phyloP scores from a whole-genome alignment of 768 basidiomycete species.

The Asterophora lycoperdoides region DNA sequence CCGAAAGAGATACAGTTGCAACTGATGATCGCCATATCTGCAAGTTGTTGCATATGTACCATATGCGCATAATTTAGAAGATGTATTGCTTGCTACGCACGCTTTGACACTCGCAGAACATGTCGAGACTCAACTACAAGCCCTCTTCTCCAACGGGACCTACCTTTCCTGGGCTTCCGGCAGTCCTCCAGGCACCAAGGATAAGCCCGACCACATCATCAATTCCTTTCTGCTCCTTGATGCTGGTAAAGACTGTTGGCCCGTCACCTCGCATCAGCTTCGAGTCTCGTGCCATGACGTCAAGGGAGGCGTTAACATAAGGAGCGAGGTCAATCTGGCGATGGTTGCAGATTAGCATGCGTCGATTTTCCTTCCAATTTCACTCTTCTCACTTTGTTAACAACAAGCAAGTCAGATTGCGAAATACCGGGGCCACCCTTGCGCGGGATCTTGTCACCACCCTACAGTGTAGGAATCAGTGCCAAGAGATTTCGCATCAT shows the following conservation, averaged over 20 bases:
- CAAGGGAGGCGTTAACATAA: constrained; percentile 87
- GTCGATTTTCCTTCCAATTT: neutral
- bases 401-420: constrained; percentile 88
- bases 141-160: constrained; percentile 43
- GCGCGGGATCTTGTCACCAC: constrained; percentile 96
- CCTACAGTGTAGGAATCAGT: constrained; percentile 37
- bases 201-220: constrained; percentile 79
- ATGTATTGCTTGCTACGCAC: no score
- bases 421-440: constrained; percentile 99
- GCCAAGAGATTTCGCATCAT: constrained; percentile 5
- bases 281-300: constrained; percentile 92
- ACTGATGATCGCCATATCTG: no score
- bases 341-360: neutral
- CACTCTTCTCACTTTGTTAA: constrained; percentile 73
- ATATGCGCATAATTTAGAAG: no score
- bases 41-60: no score
- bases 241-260: constrained; percentile 86
- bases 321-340: constrained; percentile 86
- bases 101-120: no score
- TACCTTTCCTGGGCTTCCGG: constrained; percentile 66
- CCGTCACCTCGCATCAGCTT: constrained; percentile 93
- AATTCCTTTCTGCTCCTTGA: constrained; percentile 74
- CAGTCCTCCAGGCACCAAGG: constrained; percentile 82
- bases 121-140: constrained; percentile 1
- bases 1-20: no score